Evolutionary conservation across 306 rosid species (phyloP).

Genomic region (Oxytropis ochrocephala): DNA sequence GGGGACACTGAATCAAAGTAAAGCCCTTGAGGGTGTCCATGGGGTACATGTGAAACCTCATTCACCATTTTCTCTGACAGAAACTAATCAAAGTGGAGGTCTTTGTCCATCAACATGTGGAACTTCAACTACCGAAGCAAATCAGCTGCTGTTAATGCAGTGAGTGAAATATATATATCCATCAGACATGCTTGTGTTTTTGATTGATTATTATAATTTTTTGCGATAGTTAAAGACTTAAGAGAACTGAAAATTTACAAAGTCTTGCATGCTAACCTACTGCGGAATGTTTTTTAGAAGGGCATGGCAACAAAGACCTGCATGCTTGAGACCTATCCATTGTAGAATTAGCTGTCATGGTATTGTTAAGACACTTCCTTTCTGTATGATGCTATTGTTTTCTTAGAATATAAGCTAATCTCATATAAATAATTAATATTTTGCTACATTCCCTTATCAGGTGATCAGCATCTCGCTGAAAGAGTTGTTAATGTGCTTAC

Average conservation of each 20-base stretch:
- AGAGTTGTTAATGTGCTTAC: conserved; percentile 82
- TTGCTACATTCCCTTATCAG: conserved; percentile 32
- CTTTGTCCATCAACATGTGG: conserved; percentile 32
- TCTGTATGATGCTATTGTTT: conserved; percentile 4
- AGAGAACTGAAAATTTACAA: neutral
- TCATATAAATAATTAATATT: neutral
- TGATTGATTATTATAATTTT: neutral
- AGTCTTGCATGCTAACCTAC: conserved; percentile 12
- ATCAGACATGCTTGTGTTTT: neutral
- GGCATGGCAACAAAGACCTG: conserved; percentile 73
- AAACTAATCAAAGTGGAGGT: conserved; percentile 40
- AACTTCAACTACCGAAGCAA: conserved; percentile 38
- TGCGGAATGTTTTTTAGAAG: conserved; percentile 44
- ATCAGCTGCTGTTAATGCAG: conserved; percentile 64
- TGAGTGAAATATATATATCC: conserved; percentile 42
- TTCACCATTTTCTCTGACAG: conserved; percentile 51
- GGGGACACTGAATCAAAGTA: conserved; percentile 26
- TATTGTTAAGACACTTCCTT: conserved; percentile 22
- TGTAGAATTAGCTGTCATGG: conserved; percentile 51
- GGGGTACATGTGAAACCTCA: conserved; percentile 61
- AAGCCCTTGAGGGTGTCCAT: conserved; percentile 70
- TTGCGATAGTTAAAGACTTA: neutral
- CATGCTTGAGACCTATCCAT: conserved; percentile 73
- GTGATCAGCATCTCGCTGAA: conserved; percentile 66
- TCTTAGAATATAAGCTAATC: conserved; percentile 8